A percentile compares a stretch with the other conserved stretches of the same genome.
Conservation (phyloP, 805 yeast genomes). For the Huiozyma sinensis region DNA sequence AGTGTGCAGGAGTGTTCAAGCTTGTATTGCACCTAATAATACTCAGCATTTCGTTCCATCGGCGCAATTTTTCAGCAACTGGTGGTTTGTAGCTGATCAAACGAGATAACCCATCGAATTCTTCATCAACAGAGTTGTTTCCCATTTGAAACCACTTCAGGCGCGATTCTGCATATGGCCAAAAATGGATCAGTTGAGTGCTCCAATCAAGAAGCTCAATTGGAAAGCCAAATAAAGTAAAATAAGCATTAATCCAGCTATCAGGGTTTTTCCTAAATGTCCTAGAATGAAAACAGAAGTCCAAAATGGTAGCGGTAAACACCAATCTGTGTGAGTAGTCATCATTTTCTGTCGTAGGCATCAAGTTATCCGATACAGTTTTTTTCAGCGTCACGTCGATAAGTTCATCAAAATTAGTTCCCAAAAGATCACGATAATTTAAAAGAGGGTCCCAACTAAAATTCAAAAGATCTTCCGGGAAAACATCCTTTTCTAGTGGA, state of each 20-base stretch:
- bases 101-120: slow-evolving; percentile 14
- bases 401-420: slow-evolving; percentile 7
- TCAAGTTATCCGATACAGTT: slow-evolving; percentile 9
- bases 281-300: slow-evolving; percentile 18
- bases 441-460: slow-evolving; percentile 11
- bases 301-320: slow-evolving; percentile 15
- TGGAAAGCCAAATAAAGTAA: slow-evolving; percentile 15
- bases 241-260: slow-evolving; percentile 17
- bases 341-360: neutral
- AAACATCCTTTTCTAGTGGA: neutral
- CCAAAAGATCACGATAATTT: neutral
- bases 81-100: slow-evolving; percentile 26
- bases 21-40: slow-evolving; percentile 12
- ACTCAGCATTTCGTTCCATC: slow-evolving; percentile 20
- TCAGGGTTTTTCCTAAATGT: slow-evolving; percentile 6
- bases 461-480: slow-evolving; percentile 5
- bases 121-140: slow-evolving; percentile 4
- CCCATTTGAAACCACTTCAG: slow-evolving; percentile 22
- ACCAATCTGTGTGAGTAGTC: slow-evolving; percentile 1
- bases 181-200: slow-evolving; percentile 13
- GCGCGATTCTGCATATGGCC: slow-evolving; percentile 24
- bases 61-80: slow-evolving; percentile 20
- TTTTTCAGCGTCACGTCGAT: slow-evolving; percentile 11
- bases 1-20: slow-evolving; percentile 19
- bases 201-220: slow-evolving; percentile 21